phyloP scores from a whole-genome alignment of 345 rosid genomes.

The Acer campestre region DNA sequence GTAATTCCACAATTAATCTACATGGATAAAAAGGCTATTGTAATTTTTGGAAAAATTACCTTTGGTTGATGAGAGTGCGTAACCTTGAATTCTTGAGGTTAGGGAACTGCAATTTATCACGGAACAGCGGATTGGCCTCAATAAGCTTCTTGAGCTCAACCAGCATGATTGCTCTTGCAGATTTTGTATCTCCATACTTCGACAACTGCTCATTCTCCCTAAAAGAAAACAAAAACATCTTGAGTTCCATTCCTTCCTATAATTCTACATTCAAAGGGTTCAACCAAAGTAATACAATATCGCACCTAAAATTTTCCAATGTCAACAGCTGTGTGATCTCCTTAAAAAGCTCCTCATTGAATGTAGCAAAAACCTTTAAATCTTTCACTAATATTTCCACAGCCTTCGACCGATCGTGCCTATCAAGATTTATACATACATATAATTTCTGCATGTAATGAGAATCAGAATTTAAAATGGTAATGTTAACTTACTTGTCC shows the following conservation, averaged over 20 bases:
- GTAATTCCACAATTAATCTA: too few relatives aligned
- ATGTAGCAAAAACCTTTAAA: slow-evolving; percentile 94
- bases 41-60: slow-evolving; percentile 39
- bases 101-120: slow-evolving; percentile 96
- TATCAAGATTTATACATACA: slow-evolving; percentile 24
- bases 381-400: slow-evolving; percentile 94
- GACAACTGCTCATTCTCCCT: slow-evolving; percentile 99
- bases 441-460: neutral
- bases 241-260: neutral
- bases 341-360: slow-evolving; percentile 95
- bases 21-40: too few relatives aligned
- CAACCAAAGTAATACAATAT: neutral
- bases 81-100: slow-evolving; percentile 86
- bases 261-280: neutral
- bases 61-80: slow-evolving; percentile 93
- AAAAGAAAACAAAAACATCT: slow-evolving; percentile 22
- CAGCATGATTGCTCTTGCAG: slow-evolving; percentile 95
- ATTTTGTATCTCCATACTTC: slow-evolving; percentile 96
- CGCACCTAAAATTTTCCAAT: slow-evolving; percentile 85
- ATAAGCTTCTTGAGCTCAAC: slow-evolving; percentile 98
- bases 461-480: neutral
- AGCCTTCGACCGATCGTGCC: slow-evolving; percentile 96
- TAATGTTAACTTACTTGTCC: slow-evolving; percentile 68
- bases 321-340: slow-evolving; percentile 95
- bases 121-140: slow-evolving; percentile 96